These are phyloP conservation scores for Stipa capillata DNA, from an alignment of 176 grass and related monocot genomes.

Conservation along the genomic window DNA sequence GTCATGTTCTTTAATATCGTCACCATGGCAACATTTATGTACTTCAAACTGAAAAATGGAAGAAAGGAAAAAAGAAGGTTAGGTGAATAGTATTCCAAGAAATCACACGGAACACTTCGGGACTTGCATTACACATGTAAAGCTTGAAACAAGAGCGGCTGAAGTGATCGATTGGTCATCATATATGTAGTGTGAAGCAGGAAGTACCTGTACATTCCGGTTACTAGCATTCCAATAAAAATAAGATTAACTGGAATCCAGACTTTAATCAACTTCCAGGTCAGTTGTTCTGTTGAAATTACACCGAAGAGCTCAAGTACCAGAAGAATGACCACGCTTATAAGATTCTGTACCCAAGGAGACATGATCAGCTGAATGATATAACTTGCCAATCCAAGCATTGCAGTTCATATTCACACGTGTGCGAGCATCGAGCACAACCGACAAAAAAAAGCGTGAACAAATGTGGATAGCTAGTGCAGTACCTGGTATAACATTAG, in stretches of 20 bases:
- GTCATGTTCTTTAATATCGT: conserved; percentile 89
- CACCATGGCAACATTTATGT: conserved; percentile 96
- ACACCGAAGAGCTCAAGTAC: conserved; percentile 36
- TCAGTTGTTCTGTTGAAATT: conserved; percentile 63
- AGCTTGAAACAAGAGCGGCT: background rate
- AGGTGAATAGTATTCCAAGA: background rate
- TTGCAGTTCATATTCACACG: background rate
- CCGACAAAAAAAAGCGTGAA: too few relatives aligned
- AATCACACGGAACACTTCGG: background rate
- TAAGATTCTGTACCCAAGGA: conserved; percentile 58
- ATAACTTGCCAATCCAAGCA: background rate
- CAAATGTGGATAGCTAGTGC: too few relatives aligned
- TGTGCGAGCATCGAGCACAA: background rate
- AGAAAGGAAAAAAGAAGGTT: background rate
- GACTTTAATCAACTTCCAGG: conserved; percentile 74
- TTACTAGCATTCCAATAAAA: conserved; percentile 76
- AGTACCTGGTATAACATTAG: conserved; percentile 84
- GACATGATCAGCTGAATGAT: background rate
- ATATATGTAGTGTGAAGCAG: background rate
- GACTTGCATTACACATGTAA: background rate
- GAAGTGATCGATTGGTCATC: background rate
- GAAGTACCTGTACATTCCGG: conserved; percentile 82
- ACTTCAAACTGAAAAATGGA: conserved; percentile 61
- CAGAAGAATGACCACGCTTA: conserved; percentile 59
- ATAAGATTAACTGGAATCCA: conserved; percentile 91